phyloP scores from a whole-genome alignment of 495 filamentous ascomycete species.

The Podospora bellae-mahoneyi region DNA sequence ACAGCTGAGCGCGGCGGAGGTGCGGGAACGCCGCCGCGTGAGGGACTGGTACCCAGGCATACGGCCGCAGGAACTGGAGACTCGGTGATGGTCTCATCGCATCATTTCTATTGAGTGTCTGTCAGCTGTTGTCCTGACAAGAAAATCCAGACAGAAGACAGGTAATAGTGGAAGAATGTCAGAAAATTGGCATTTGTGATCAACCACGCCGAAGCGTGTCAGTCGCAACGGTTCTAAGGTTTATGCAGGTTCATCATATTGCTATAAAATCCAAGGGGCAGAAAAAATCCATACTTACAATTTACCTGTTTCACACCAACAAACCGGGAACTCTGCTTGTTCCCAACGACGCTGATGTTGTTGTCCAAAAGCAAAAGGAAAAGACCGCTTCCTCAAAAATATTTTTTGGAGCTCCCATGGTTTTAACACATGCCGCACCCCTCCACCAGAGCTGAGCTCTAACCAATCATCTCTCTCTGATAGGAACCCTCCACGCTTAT shows the following conservation, averaged over 20 bases:
- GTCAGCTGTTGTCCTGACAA: slow-evolving; percentile 4
- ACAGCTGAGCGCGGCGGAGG: neutral
- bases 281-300: slow-evolving; percentile 24
- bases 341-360: neutral
- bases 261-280: neutral
- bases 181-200: slow-evolving; percentile 55
- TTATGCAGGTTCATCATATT: slow-evolving; percentile 44
- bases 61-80: slow-evolving; percentile 55
- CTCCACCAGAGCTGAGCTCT: neutral
- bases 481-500: neutral
- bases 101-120: slow-evolving; percentile 16
- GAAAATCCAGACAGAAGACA: neutral
- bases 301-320: neutral
- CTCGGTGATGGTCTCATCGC: slow-evolving; percentile 39
- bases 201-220: slow-evolving; percentile 63
- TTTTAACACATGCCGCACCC: neutral
- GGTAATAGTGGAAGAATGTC: slow-evolving; percentile 30
- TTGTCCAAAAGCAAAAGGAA: neutral
- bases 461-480: neutral
- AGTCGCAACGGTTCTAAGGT: slow-evolving; percentile 93
- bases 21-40: neutral
- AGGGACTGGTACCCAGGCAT: neutral
- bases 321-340: neutral
- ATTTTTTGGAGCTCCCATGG: neutral
- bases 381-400: neutral